phyloP scores from a whole-genome alignment of 192 early-diverging fungal species.

The Linnemannia hyalina region DNA sequence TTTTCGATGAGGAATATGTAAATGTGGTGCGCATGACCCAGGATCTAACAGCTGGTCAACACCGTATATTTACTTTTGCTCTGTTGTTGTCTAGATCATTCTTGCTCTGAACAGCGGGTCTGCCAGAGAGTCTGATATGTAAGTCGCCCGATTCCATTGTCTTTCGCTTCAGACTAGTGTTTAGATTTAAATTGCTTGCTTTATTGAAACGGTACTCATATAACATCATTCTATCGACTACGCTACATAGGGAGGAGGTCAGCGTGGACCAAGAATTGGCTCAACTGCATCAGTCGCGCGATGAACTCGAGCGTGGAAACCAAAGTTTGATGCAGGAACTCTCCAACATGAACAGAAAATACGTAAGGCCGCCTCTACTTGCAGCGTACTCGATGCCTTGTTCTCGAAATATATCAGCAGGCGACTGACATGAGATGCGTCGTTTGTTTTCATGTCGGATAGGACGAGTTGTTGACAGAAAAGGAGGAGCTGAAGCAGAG shows the following conservation, averaged over 20 bases:
- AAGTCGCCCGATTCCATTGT: not conserved
- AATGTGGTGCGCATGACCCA: slow-evolving; percentile 5
- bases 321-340: slow-evolving; percentile 39
- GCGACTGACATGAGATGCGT: not conserved
- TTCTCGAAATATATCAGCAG: not conserved
- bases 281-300: slow-evolving; percentile 34
- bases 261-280: slow-evolving; percentile 45
- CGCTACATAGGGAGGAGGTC: slow-evolving; percentile 35
- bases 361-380: slow-evolving; percentile 19
- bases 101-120: slow-evolving; percentile 38
- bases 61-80: slow-evolving; percentile 14
- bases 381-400: too few relatives aligned
- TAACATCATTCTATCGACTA: not conserved
- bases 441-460: not conserved
- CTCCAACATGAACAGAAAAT: slow-evolving; percentile 49
- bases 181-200: not conserved
- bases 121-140: slow-evolving; percentile 42
- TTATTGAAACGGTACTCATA: not conserved
- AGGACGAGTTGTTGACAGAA: slow-evolving; percentile 82
- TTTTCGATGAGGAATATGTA: not conserved
- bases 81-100: slow-evolving; percentile 28
- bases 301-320: slow-evolving; percentile 53
- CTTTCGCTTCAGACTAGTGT: not conserved
- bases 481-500: slow-evolving; percentile 79
- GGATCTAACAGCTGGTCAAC: slow-evolving; percentile 1